Evolutionary conservation across 2,329 filamentous ascomycete species (phyloP), one percentile per base, ranked within the genome.

Genomic region (Fusarium fujikuroi): DNA sequence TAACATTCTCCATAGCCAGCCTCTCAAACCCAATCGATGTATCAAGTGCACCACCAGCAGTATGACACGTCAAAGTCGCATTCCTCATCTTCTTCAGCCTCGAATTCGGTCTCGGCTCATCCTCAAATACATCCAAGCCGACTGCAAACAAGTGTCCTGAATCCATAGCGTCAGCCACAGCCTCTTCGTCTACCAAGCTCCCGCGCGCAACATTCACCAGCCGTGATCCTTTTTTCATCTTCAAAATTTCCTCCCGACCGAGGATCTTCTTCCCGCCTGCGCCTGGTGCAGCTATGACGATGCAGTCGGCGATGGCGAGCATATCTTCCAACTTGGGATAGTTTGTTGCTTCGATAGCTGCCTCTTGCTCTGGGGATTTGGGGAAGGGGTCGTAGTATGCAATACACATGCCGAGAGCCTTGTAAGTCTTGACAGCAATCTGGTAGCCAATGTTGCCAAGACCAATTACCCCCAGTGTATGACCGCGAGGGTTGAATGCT

Each of bases 381-480:
- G 80, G 77, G 8, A 82, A 72, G 1, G 88, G 80, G 70, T 90
- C 88, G 60, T 86, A 82, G 62, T 90, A 90, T 25, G 83, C 73
- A 54, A 92, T 86, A 25, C 84, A 82, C 89, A 92, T 91, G 9
- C 86, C 87, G 46, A 91, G 87, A 1, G 85, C 87, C 0, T 79
- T 74, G 32, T 82, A 79, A 0, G 87, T 88, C 75, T 92, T 92
- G 49, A 86, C 79, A 1, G 90, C 90, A 25, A 91, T 86, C 3
- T 76, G 80, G 42, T 83, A 84, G 0, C 87, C 86, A 54, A 88
- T 88, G 42, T 88, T 86, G 2, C 90, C 90, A 3, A 92, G 81
- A 0, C 90, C 90, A 12, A 92, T 84, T 23, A 92, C 84, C 2
- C 89, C 90, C 0, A 92, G 82, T 0, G 81, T 82, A 53, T 87